Conservation (phyloP, 345 rosid genomes). For the Gossypium bickii region DNA sequence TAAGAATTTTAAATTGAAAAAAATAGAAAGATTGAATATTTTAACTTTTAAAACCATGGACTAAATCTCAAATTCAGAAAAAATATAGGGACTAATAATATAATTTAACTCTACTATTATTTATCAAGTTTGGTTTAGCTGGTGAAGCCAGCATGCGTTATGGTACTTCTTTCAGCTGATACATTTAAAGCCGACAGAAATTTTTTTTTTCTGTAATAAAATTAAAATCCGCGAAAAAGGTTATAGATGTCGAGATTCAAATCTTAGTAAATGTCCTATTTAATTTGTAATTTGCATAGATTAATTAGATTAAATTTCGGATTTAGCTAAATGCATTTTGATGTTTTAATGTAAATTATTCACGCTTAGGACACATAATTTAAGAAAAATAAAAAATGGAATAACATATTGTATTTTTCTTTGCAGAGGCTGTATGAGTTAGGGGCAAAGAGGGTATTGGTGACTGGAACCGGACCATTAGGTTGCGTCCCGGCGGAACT, state of each 20-base stretch:
- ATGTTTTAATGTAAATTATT: too few relatives aligned
- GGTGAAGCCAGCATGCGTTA: conserved; percentile 21
- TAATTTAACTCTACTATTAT: neutral
- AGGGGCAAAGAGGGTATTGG: conserved; percentile 5
- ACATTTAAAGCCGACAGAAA: neutral
- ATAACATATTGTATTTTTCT: neutral
- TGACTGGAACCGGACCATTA: conserved; percentile 1
- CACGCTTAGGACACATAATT: too few relatives aligned
- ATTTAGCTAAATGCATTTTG: too few relatives aligned
- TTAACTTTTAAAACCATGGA: too few relatives aligned
- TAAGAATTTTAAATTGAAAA: too few relatives aligned
- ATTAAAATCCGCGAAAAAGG: neutral
- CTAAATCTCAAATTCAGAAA: too few relatives aligned
- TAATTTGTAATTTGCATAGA: too few relatives aligned
- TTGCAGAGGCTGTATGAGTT: neutral
- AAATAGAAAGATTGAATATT: too few relatives aligned
- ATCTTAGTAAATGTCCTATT: neutral
- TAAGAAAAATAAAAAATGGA: too few relatives aligned
- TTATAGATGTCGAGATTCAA: neutral
- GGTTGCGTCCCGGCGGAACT: conserved; percentile 6
- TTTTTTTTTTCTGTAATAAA: neutral
- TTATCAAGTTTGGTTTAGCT: conserved; percentile 19
- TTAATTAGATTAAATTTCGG: too few relatives aligned
- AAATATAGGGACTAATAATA: too few relatives aligned
- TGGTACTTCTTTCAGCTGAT: neutral